Conservation (phyloP, 441 rosid species). For the Arabidopsis hybrid region DNA sequence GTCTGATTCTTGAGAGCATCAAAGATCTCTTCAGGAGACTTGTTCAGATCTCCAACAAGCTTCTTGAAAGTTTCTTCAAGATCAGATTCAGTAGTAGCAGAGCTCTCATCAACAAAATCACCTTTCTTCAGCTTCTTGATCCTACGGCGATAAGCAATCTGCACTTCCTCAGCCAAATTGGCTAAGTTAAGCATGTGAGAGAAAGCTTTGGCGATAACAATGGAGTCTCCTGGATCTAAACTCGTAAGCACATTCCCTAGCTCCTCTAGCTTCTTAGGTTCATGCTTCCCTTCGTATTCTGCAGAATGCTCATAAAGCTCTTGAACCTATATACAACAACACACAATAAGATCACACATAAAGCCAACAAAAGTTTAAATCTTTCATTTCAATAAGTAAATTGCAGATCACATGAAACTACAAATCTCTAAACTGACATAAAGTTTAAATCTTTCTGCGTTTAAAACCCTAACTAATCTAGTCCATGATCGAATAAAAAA, state of each 20-base stretch:
- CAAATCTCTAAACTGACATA: slow-evolving; percentile 5
- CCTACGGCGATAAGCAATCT: slow-evolving; percentile 84
- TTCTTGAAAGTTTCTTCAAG: slow-evolving; percentile 88
- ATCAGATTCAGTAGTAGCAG: slow-evolving; percentile 93
- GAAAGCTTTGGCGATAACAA: slow-evolving; percentile 84
- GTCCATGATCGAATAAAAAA: neutral
- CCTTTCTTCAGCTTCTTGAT: slow-evolving; percentile 88
- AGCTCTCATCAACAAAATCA: slow-evolving; percentile 83
- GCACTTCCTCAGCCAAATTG: slow-evolving; percentile 94
- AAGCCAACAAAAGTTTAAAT: neutral
- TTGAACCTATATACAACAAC: slow-evolving; percentile 68
- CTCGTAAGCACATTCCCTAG: slow-evolving; percentile 82
- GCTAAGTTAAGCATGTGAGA: slow-evolving; percentile 97
- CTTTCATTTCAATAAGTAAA: neutral
- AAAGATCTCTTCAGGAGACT: slow-evolving; percentile 89
- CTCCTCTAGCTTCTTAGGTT: slow-evolving; percentile 85
- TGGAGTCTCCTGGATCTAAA: slow-evolving; percentile 96
- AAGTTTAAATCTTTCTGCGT: neutral
- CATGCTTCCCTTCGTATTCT: slow-evolving; percentile 84
- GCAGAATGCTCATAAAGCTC: slow-evolving; percentile 92
- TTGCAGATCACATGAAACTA: slow-evolving; percentile 1
- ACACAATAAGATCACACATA: slow-evolving; percentile 14
- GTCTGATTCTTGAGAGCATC: slow-evolving; percentile 97
- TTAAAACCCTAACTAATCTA: neutral
- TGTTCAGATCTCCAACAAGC: slow-evolving; percentile 76